Base-by-base conservation (phyloP, 805 yeast genomes). In the Zygosaccharomyces kombuchaensis region DNA sequence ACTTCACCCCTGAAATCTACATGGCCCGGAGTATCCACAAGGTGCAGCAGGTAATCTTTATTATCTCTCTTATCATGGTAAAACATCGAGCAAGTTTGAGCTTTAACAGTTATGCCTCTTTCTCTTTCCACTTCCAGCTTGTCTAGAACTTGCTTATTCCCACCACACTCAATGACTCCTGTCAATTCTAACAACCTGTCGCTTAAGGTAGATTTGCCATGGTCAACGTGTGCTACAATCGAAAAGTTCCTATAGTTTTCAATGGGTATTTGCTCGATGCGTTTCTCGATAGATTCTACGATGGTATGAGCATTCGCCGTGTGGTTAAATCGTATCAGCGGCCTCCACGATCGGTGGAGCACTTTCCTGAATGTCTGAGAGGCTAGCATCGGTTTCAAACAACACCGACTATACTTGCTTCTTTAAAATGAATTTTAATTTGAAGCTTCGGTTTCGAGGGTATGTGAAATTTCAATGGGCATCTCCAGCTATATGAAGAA, bases 11-110 rank as follows among this genome's bases (percentile, higher is more conserved):
- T 72, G 65, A 91, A 91, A 65, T 91, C 99, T 26, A 93, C 98
- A 63, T 91, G 99, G 0, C 99, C 99, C 0, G 99, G 99, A 0
- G 98, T 91, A 65, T 91, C 99, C 36, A 93, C 96, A 36, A 91
- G 70, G 70, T 91, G 96, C 37, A 91, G 69, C 44, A 93, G 66
- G 61, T 87, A 93, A 55, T 91, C 96, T 55, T 78, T 70, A 2
- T 80, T 78, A n/a, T 59, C 55, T 32, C 59, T 52, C 7, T 78
- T 71, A 52, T 80, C 73, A 29, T 74, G 73, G 63, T 89, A 89
- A 48, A 93, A 74, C 97, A 91, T 93, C 0, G 96, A 77, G 57
- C 96, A 91, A 0, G 98, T 93, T 61, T 93, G 98, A 0, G 98
- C 98, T 65, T 91, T 91, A 45, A 91, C 93, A 0, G 99, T 91